A percentile compares a stretch with the other conserved stretches of the same genome.
Evolutionary conservation across 257 asterid species (phyloP).

Genomic region (Ajuga chamaepitys): DNA sequence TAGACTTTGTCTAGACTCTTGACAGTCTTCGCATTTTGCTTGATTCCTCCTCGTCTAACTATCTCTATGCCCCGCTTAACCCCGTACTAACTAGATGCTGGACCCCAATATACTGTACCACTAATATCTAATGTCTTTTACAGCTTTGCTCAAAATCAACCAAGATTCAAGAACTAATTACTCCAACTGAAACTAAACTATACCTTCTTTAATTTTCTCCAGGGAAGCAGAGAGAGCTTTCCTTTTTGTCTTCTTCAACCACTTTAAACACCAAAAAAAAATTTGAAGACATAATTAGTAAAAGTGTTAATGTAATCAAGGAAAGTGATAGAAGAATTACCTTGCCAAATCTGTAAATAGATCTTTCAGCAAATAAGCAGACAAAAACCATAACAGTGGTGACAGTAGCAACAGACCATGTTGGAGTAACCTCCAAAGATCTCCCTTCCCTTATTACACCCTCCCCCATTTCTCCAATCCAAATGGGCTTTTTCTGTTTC

Average conservation of each 20-base stretch:
- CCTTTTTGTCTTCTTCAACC: constrained; percentile 85
- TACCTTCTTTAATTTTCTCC: constrained; percentile 85
- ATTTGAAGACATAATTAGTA: background rate
- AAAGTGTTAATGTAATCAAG: background rate
- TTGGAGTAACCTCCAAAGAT: constrained; percentile 82
- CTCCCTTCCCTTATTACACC: constrained; percentile 56
- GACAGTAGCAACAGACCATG: constrained; percentile 96
- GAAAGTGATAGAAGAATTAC: constrained; percentile 26
- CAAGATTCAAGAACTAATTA: no score
- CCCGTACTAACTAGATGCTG: no score
- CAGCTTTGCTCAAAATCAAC: no score
- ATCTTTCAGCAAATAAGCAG: constrained; percentile 69
- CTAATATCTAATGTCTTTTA: no score
- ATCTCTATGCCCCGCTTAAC: no score
- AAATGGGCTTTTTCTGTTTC: background rate
- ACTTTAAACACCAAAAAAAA: constrained; percentile 29
- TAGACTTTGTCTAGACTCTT: no score
- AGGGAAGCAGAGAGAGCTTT: constrained; percentile 77
- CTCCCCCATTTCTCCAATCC: constrained; percentile 34
- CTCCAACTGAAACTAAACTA: background rate
- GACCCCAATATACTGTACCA: no score
- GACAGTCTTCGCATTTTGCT: no score
- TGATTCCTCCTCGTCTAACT: no score
- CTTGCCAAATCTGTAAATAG: constrained; percentile 83
- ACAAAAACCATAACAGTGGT: constrained; percentile 85